Conservation (phyloP, 2,329 filamentous ascomycete genomes). For the Aschersonia sp. region DNA sequence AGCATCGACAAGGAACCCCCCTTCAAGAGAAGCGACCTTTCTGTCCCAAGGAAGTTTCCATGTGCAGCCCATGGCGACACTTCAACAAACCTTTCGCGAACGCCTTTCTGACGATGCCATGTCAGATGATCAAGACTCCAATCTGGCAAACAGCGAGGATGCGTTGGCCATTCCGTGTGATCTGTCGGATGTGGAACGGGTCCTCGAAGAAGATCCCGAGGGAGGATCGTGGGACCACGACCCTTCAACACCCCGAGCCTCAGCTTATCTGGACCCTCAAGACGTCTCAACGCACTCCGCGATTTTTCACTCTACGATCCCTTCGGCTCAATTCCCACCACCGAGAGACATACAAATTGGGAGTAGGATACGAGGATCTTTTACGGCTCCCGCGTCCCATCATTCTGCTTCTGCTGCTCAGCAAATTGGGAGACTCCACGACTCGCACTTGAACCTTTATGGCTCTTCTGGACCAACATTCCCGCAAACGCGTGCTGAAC, state of each 20-base stretch:
- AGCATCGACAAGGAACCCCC: constrained; percentile 22
- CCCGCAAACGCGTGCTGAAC: background rate
- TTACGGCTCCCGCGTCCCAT: background rate
- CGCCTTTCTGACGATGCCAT: constrained; percentile 9
- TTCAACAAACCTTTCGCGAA: constrained; percentile 12
- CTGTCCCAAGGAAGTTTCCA: constrained; percentile 14
- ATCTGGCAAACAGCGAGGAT: constrained; percentile 36
- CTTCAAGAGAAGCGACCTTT: constrained; percentile 16
- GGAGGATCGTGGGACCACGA: constrained; percentile 20
- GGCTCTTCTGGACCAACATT: background rate
- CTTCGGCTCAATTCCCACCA: too few relatives aligned
- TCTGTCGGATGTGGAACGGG: constrained; percentile 13
- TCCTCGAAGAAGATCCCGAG: constrained; percentile 19
- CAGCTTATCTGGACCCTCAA: constrained; percentile 24
- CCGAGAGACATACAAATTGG: too few relatives aligned
- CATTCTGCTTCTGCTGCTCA: background rate
- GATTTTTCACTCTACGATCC: background rate
- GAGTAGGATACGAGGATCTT: too few relatives aligned
- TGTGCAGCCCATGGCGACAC: constrained; percentile 10
- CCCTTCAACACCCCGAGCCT: constrained; percentile 39
- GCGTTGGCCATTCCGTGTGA: constrained; percentile 43
- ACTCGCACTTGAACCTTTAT: background rate
- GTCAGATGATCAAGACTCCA: constrained; percentile 10
- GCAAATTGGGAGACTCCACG: background rate
- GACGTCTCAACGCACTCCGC: constrained; percentile 12